A percentile compares a stretch with the other conserved stretches of the same genome.
These are phyloP conservation scores for Guyanaporus albipodus DNA, from an alignment of 768 basidiomycete genomes.

Conservation along the genomic window DNA sequence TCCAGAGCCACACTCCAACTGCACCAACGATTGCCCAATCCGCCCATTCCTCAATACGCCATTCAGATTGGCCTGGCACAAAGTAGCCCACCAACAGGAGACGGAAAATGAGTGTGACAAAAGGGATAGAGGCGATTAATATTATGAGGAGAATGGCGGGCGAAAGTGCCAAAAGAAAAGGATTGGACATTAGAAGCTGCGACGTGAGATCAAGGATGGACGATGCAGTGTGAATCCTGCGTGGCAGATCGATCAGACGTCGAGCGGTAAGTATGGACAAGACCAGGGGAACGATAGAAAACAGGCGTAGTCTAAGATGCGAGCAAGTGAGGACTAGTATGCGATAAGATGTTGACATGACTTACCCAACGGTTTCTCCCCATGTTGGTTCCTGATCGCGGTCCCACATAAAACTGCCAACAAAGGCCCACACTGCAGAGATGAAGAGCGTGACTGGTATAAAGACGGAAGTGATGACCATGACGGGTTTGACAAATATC, in stretches of 20 bases:
- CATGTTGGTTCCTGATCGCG: slow-evolving; percentile 58
- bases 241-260: slow-evolving; percentile 67
- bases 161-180: slow-evolving; percentile 71
- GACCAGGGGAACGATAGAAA: slow-evolving; percentile 69
- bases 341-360: slow-evolving; percentile 6
- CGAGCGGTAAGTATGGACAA: slow-evolving; percentile 69
- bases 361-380: slow-evolving; percentile 80
- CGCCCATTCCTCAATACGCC: slow-evolving; percentile 59
- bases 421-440: slow-evolving; percentile 77
- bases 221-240: slow-evolving; percentile 64
- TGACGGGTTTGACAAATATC: slow-evolving; percentile 80
- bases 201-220: slow-evolving; percentile 57
- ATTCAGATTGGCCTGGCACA: slow-evolving; percentile 42
- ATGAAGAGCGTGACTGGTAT: slow-evolving; percentile 71
- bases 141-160: slow-evolving; percentile 65
- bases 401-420: slow-evolving; percentile 70
- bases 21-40: slow-evolving; percentile 68
- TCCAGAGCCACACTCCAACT: slow-evolving; percentile 62
- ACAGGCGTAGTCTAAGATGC: slow-evolving; percentile 45
- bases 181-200: slow-evolving; percentile 63
- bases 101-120: slow-evolving; percentile 74
- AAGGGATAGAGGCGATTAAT: slow-evolving; percentile 72
- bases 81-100: slow-evolving; percentile 66
- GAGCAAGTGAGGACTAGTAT: slow-evolving; percentile 7
- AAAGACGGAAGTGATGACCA: slow-evolving; percentile 72